Base-by-base conservation (phyloP, 2,329 filamentous ascomycete species). In the Colletotrichum magnum region DNA sequence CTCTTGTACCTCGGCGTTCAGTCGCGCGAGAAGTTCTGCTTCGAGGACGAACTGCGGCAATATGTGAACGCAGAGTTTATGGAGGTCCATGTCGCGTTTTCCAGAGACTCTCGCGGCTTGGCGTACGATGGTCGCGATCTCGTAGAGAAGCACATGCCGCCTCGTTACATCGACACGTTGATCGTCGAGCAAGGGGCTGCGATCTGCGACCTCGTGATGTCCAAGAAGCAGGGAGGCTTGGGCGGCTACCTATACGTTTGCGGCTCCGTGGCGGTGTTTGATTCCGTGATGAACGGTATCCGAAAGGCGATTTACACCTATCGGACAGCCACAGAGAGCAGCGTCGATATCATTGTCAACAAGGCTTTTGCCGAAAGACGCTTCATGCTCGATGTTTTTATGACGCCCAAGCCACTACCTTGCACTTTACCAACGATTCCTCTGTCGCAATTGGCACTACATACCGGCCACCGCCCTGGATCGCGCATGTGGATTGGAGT, bases 361-460 rank as follows among this genome's bases (percentile, higher is more conserved):
- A 84, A 83, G 39, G 86, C 86, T 0, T 88, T 88, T 69, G 86
- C 86, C 0, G 86, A 88, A 74, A 79, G 86, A 1, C 80, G 86
- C 10, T 86, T 88, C 72, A 88, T 88, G 86, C 76, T 88, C 0
- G 86, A 88, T 64, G 84, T 88, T 48, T 88, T 88, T 74, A 88
- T 88, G 86, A 84, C 85, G 1, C 86, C 86, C 0, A 86, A 84
- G 67, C 82, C 86, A 0, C 79, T 88, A 4, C 83, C 85, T 0
- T 86, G 83, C 74, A 84, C 86, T 52, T 77, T 83, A 1, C 84
- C 85, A 0, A 85, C 83, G 0, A 86, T 88, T 21, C 81, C 85
- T 0, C 75, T 86, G 3, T 87, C 86, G 0, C 79, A 85, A 66
- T 77, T 88, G 7, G 84, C 86, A 7, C 74, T 80, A 4, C 81